phyloP scores from a whole-genome alignment of 2,329 filamentous ascomycete species.

The Talaromyces pinophilus region DNA sequence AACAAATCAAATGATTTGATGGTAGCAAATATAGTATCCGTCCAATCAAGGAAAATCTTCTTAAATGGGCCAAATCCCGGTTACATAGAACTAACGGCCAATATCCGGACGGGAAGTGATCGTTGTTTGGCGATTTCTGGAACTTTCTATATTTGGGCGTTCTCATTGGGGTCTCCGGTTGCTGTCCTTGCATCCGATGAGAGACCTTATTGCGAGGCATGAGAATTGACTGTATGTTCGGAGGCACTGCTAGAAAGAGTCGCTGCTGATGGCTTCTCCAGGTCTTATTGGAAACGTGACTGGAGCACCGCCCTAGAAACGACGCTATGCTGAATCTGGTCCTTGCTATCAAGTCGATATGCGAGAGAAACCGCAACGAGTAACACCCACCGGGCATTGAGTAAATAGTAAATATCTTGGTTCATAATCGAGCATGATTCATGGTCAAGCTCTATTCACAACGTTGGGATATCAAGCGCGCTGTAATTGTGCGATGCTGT shows the following conservation, averaged over 20 bases:
- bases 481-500: constrained; percentile 8
- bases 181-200: background rate
- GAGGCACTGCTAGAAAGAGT: background rate
- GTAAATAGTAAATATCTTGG: background rate
- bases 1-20: background rate
- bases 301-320: background rate
- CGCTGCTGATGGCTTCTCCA: background rate
- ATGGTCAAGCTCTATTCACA: background rate
- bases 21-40: background rate
- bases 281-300: constrained; percentile 14
- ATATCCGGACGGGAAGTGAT: background rate
- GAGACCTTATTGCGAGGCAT: background rate
- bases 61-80: background rate
- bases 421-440: background rate
- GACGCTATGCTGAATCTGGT: background rate
- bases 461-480: background rate
- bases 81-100: constrained; percentile 20
- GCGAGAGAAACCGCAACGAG: constrained; percentile 9
- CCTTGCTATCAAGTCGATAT: background rate
- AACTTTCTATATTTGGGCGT: constrained; percentile 10
- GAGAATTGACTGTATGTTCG: background rate
- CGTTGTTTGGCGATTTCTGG: constrained; percentile 4
- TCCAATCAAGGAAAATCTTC: background rate
- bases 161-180: background rate
- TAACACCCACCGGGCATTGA: background rate